Conservation (phyloP, 2,329 filamentous ascomycete species). For the Parascedosporium putredinis region DNA sequence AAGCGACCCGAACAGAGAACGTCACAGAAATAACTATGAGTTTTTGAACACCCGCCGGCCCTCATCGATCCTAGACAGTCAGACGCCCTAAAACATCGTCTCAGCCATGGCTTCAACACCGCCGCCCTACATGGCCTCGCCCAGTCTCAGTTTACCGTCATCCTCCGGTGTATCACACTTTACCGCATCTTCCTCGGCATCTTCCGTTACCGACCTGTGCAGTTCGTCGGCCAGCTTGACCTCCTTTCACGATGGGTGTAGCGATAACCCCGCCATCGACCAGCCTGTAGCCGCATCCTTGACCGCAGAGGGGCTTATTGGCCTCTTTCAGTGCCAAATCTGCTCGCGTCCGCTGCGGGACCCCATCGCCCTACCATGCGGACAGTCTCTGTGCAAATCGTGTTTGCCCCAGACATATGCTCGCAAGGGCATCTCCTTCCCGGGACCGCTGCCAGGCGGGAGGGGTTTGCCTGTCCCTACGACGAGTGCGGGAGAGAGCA, state of each 20-base stretch:
- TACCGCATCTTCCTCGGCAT: neutral
- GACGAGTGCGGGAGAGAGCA: conserved; percentile 58
- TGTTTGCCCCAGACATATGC: conserved; percentile 61
- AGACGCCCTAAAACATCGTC: neutral
- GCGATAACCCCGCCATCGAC: neutral
- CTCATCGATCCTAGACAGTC: neutral
- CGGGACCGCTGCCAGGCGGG: conserved; percentile 52
- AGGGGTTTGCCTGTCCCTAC: conserved; percentile 68
- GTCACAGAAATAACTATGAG: too few species aligned
- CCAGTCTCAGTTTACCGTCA: neutral
- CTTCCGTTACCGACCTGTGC: neutral
- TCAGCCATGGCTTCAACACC: neutral
- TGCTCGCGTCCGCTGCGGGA: conserved; percentile 59
- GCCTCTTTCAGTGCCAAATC: conserved; percentile 64
- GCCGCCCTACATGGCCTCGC: neutral
- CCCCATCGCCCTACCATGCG: conserved; percentile 72
- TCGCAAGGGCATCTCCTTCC: conserved; percentile 67
- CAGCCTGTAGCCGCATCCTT: neutral
- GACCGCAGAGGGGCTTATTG: conserved; percentile 27
- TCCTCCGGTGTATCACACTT: neutral
- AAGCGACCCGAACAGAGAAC: too few species aligned
- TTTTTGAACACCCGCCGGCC: neutral
- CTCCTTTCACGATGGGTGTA: neutral
- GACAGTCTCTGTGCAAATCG: conserved; percentile 61
- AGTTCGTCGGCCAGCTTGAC: neutral